Conservation (phyloP, 2,329 filamentous ascomycete genomes). For the Rhytidhysteron rufulum region DNA sequence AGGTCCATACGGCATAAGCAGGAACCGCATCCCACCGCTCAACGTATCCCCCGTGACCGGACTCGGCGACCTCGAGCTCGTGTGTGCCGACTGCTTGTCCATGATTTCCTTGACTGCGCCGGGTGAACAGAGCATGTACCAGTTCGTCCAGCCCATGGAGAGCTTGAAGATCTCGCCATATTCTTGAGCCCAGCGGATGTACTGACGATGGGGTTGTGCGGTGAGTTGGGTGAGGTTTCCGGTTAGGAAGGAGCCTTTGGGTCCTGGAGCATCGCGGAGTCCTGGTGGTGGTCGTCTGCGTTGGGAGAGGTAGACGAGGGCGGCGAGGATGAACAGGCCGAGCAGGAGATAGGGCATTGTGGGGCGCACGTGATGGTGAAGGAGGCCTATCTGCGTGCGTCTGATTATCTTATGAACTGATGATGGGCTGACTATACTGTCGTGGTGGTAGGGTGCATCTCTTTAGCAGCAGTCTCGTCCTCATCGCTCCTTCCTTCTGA, state of each 20-base stretch:
- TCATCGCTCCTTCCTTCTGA: too few relatives aligned
- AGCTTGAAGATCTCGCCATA: conserved; percentile 41
- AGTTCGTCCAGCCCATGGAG: conserved; percentile 37
- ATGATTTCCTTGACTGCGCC: conserved; percentile 40
- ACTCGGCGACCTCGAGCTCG: conserved; percentile 28
- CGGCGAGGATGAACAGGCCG: neutral
- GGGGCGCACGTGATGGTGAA: neutral
- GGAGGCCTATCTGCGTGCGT: neutral
- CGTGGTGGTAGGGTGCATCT: neutral
- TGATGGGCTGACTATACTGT: neutral
- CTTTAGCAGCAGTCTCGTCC: too few relatives aligned
- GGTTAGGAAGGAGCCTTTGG: conserved; percentile 1
- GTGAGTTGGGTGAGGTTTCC: conserved; percentile 4
- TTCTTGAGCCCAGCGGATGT: conserved; percentile 27
- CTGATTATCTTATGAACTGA: neutral
- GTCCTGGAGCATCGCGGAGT: conserved; percentile 5
- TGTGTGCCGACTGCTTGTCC: conserved; percentile 31
- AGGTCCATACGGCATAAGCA: conserved; percentile 32
- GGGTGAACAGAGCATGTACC: conserved; percentile 38
- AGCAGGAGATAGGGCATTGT: neutral
- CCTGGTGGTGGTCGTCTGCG: conserved; percentile 4
- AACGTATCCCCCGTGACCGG: conserved; percentile 34
- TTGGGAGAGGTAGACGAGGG: neutral
- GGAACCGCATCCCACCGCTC: conserved; percentile 34
- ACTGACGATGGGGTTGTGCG: conserved; percentile 8